phyloP scores from a whole-genome alignment of 495 filamentous ascomycete genomes.

The Sordaria brevicollis region DNA sequence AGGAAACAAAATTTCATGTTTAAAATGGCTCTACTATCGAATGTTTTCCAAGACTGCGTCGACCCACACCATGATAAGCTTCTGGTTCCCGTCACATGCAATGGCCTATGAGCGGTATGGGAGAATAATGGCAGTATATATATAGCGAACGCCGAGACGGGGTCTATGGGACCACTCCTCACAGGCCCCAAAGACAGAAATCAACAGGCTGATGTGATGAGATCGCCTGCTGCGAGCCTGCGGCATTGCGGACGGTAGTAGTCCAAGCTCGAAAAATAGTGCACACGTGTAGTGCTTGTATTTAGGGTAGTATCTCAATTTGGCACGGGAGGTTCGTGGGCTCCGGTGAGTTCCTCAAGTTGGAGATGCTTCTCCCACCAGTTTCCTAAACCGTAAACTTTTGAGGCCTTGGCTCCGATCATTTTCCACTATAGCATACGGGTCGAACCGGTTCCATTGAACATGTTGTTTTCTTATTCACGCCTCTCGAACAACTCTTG shows the following conservation, averaged over 20 bases:
- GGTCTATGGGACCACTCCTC: background rate
- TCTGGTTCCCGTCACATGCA: background rate
- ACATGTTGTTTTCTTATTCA: background rate
- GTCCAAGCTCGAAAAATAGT: background rate
- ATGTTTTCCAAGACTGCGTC: background rate
- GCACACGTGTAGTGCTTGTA: background rate
- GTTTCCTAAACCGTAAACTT: background rate
- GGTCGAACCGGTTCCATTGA: background rate
- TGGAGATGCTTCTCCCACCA: background rate
- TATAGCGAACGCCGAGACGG: background rate
- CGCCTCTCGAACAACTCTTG: slow-evolving; percentile 8
- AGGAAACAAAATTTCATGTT: background rate
- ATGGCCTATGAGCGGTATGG: background rate
- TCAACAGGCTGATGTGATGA: background rate
- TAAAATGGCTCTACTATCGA: background rate
- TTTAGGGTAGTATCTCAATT: background rate
- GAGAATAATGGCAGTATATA: background rate
- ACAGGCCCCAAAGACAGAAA: background rate
- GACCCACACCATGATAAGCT: background rate
- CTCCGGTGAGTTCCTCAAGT: background rate
- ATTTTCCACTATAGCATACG: background rate
- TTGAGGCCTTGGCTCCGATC: background rate
- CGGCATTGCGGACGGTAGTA: background rate
- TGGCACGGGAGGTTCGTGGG: background rate
- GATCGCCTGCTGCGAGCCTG: background rate